These are phyloP conservation scores for Fraxinus greggii DNA, from an alignment of 305 asterid genomes.

Conservation along the genomic window DNA sequence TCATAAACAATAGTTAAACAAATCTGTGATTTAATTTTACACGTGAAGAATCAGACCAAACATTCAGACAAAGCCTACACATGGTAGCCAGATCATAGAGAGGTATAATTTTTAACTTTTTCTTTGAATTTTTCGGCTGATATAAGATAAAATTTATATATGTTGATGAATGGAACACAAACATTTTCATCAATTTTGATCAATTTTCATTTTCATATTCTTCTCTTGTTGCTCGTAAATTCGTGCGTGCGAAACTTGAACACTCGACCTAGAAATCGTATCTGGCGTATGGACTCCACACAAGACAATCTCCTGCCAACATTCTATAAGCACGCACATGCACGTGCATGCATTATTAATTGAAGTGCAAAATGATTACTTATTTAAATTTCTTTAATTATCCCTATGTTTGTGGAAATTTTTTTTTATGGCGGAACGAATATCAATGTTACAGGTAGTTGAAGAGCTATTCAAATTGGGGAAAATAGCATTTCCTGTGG, in stretches of 20 bases:
- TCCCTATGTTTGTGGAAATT: neutral
- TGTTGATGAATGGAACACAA: neutral
- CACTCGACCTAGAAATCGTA: neutral
- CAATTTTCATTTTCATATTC: neutral
- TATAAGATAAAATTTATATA: neutral
- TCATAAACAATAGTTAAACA: neutral
- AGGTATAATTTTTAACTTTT: neutral
- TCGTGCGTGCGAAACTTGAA: neutral
- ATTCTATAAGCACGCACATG: neutral
- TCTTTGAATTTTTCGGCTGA: neutral
- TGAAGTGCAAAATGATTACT: neutral
- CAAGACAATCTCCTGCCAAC: neutral
- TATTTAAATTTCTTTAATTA: neutral
- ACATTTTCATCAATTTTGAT: neutral
- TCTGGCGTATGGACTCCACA: neutral
- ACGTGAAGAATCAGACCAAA: conserved; percentile 27
- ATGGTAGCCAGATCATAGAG: neutral
- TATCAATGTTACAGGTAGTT: conserved; percentile 34
- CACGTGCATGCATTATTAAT: neutral
- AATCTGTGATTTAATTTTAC: conserved; percentile 12
- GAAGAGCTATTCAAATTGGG: conserved; percentile 51
- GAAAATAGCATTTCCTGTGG: conserved; percentile 68
- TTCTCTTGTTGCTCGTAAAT: neutral
- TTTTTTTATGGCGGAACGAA: neutral
- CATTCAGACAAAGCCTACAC: conserved; percentile 22